Percentiles rank a stretch among this genome's conserved stretches.
phyloP scores from a whole-genome alignment of 305 asterid genomes.

The Fraxinus sp. region DNA sequence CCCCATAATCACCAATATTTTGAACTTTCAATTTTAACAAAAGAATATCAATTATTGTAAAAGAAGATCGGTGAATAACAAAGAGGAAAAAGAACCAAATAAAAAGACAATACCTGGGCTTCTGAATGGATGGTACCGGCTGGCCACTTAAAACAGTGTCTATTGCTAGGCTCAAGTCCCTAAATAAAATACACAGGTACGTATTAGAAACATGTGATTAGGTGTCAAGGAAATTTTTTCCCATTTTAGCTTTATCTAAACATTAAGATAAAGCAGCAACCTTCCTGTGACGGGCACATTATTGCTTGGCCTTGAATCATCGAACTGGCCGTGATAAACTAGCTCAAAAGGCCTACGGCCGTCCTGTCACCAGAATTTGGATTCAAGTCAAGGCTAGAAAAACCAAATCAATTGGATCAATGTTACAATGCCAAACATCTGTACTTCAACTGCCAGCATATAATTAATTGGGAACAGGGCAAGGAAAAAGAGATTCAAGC shows the following conservation, averaged over 20 bases:
- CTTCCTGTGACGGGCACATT: slow-evolving; percentile 77
- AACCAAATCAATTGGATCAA: slow-evolving; percentile 13
- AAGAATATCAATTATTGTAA: not conserved
- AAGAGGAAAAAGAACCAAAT: not conserved
- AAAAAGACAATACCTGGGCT: slow-evolving; percentile 59
- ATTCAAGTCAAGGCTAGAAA: slow-evolving; percentile 7
- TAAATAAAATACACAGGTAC: slow-evolving; percentile 25
- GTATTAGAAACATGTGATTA: not conserved
- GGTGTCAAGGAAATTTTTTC: not conserved
- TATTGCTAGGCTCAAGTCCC: slow-evolving; percentile 87
- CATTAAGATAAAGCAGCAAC: slow-evolving; percentile 36
- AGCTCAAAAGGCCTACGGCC: slow-evolving; percentile 96
- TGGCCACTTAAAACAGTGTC: slow-evolving; percentile 79
- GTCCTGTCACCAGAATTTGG: slow-evolving; percentile 45
- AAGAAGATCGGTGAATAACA: not conserved
- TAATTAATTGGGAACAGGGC: slow-evolving; percentile 4
- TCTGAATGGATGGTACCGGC: slow-evolving; percentile 63
- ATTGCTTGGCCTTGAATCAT: slow-evolving; percentile 82
- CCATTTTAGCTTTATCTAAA: not conserved
- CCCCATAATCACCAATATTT: not conserved
- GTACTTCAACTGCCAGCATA: not conserved
- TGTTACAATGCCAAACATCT: not conserved
- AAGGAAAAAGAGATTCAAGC: slow-evolving; percentile 8
- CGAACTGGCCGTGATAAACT: slow-evolving; percentile 92
- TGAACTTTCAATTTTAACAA: slow-evolving; percentile 3